Evolutionary conservation across 1,139 yeast genomes (phyloP).

Genomic region (Petasospora rhodanensis): DNA sequence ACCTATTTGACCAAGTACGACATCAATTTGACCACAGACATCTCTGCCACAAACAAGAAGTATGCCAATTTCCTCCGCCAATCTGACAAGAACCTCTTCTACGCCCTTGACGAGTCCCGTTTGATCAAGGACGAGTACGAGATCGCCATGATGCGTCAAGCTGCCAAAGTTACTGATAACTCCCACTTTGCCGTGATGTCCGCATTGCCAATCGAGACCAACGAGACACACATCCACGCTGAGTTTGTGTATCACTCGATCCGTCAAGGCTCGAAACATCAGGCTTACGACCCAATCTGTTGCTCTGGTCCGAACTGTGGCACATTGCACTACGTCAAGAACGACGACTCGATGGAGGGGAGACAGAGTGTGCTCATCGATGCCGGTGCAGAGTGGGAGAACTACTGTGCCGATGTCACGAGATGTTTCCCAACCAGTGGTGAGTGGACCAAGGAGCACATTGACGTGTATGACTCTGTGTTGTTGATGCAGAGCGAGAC

Average conservation of each 20-base stretch:
- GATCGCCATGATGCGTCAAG: constrained; percentile 68
- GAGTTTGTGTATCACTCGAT: constrained; percentile 91
- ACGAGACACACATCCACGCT: constrained; percentile 92
- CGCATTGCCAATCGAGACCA: constrained; percentile 79
- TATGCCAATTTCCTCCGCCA: constrained; percentile 34
- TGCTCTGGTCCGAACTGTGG: constrained; percentile 92
- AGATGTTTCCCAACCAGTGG: constrained; percentile 93
- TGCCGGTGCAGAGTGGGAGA: constrained; percentile 97
- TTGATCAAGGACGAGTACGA: constrained; percentile 81
- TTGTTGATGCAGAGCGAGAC: constrained; percentile 75
- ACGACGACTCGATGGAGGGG: constrained; percentile 61
- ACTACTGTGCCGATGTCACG: constrained; percentile 91
- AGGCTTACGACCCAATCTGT: constrained; percentile 92
- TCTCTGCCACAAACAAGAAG: constrained; percentile 28
- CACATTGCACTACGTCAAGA: constrained; percentile 83
- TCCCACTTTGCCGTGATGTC: constrained; percentile 92
- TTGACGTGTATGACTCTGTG: constrained; percentile 78
- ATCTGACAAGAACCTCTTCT: constrained; percentile 48
- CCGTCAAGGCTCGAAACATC: constrained; percentile 87
- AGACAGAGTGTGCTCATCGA: constrained; percentile 75
- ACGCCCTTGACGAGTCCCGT: constrained; percentile 84
- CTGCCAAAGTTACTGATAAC: constrained; percentile 79
- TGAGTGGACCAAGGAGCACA: constrained; percentile 82
- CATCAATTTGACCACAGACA: constrained; percentile 35
- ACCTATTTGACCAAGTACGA: constrained; percentile 29